phyloP scores from a whole-genome alignment of 2,329 filamentous ascomycete species.

The Aspergillus brunneoviolaceus region DNA sequence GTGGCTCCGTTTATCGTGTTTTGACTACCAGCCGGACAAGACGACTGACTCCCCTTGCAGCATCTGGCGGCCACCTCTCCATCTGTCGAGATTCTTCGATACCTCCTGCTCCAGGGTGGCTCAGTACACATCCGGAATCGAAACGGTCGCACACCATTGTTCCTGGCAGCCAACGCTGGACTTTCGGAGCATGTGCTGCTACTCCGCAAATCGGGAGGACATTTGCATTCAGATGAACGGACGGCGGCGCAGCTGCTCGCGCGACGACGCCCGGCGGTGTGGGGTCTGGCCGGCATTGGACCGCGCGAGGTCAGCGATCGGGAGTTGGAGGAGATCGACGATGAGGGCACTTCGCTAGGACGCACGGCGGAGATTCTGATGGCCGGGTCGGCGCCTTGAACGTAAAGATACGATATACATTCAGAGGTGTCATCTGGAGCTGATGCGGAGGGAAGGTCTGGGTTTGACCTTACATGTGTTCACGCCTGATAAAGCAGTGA shows the following conservation, averaged over 20 bases:
- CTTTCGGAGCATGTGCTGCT: slow-evolving; percentile 55
- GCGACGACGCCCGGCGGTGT: slow-evolving; percentile 42
- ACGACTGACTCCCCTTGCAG: slow-evolving; percentile 31
- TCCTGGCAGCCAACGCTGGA: slow-evolving; percentile 58
- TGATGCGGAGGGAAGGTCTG: no score
- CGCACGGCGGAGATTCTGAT: neutral
- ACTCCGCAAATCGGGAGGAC: slow-evolving; percentile 57
- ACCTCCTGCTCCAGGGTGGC: slow-evolving; percentile 56
- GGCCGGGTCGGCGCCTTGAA: neutral
- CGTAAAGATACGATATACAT: neutral
- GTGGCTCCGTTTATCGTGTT: slow-evolving; percentile 7
- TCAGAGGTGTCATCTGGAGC: no score
- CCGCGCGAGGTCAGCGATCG: neutral
- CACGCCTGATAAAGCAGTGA: no score
- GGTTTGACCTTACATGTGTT: no score
- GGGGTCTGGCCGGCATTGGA: slow-evolving; percentile 46
- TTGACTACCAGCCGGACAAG: no score
- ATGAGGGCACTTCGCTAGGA: neutral
- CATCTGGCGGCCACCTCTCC: slow-evolving; percentile 60
- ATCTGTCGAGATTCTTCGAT: slow-evolving; percentile 55
- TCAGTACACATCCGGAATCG: slow-evolving; percentile 62
- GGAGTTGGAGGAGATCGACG: neutral
- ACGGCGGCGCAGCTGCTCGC: slow-evolving; percentile 53
- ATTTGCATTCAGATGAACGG: slow-evolving; percentile 59
- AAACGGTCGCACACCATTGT: slow-evolving; percentile 58